phyloP scores from a whole-genome alignment of 2,329 filamentous ascomycete genomes.

The Phaeophleospora eucalypticola region DNA sequence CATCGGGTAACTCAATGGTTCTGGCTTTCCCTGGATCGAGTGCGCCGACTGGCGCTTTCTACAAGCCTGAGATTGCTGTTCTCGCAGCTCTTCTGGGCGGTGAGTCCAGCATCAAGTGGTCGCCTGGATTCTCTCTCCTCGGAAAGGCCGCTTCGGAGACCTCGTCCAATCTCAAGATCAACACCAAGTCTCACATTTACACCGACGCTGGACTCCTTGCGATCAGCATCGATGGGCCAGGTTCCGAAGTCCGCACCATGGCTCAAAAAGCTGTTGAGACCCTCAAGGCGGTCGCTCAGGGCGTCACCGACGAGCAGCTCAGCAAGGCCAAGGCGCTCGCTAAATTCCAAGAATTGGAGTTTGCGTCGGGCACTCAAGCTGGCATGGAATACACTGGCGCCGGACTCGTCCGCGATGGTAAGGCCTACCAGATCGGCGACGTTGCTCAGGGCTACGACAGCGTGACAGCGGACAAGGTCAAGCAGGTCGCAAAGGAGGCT shows the following conservation, averaged over 20 bases:
- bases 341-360: conserved; percentile 86
- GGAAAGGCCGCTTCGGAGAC: conserved; percentile 69
- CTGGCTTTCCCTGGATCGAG: conserved; percentile 91
- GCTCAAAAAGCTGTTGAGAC: conserved; percentile 74
- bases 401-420: conserved; percentile 74
- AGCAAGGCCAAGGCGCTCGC: conserved; percentile 88
- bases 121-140: conserved; percentile 84
- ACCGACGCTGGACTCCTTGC: conserved; percentile 90
- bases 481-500: conserved; percentile 85
- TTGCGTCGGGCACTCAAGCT: conserved; percentile 70
- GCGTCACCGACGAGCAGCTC: conserved; percentile 77
- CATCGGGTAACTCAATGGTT: conserved; percentile 74
- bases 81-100: conserved; percentile 87
- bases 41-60: conserved; percentile 64
- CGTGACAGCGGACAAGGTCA: conserved; percentile 79
- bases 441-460: conserved; percentile 73
- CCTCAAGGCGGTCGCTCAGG: conserved; percentile 70
- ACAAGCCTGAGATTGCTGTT: conserved; percentile 87
- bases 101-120: conserved; percentile 91
- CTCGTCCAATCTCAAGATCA: conserved; percentile 59
- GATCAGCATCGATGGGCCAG: conserved; percentile 73
- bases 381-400: conserved; percentile 81
- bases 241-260: conserved; percentile 66
- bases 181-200: conserved; percentile 77
- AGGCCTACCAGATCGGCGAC: conserved; percentile 78